Evolutionary conservation across 106 monocot species (phyloP), one percentile per base, ranked within the genome.

Genomic region (Dioscorea alata): DNA sequence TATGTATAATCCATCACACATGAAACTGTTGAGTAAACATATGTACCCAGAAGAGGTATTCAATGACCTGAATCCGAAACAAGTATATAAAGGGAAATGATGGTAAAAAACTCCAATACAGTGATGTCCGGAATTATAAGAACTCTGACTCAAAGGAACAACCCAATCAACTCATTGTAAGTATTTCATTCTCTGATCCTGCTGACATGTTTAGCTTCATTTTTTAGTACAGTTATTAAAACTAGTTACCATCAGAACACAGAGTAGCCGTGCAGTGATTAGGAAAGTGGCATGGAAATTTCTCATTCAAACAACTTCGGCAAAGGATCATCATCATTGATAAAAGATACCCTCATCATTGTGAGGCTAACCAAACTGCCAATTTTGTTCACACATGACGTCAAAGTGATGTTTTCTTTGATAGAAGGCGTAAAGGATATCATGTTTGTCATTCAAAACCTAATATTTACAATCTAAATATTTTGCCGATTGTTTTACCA

Each of bases 21-120:
- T 61, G 24, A 63, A 77, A 66, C 66, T 81, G 50, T 35, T 81
- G 6, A 61, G 71, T 34, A 85, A 70, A 23, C 53, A 80, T 58
- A 71, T 85, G 23, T 85, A 77, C 33, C 85, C 80, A 14, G 85
- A 85, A 71, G 73, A 74, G 53, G 80, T 85, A 63, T 81, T 71
- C 35, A 67, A 24, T 13, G 85, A 85, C 50, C 53, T 63, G 28
- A 69, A 74, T 77, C 4, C 70, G 85, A 13, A 77, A 74, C 62
- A 58, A 31, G 18, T 81, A 77, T n/a, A 33, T 64, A 34, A 77
- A 85, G 7, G 49, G 4, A 23, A 13, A 57, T 20, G 32, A 24
- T 49, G 2, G 21, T 56, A 62, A 69, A 18, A 69, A 52, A 54
- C 57, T 15, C 15, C 63, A 70, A 63, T 24, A 49, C 6, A 23